Conservation (phyloP, 2,329 filamentous ascomycete genomes). For the Bipolaris bicolor region DNA sequence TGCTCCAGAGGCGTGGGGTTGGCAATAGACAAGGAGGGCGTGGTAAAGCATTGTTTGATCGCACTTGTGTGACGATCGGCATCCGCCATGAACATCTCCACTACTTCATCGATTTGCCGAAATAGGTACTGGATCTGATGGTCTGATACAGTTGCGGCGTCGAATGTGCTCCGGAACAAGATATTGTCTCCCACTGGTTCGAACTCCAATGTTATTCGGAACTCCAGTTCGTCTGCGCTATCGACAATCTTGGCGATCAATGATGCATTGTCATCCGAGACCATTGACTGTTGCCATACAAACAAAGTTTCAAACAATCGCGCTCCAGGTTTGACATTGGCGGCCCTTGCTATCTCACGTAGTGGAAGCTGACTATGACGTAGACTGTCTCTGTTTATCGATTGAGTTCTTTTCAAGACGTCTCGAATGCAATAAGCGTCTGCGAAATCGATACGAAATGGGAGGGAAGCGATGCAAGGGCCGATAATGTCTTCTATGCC, state of each 20-base stretch:
- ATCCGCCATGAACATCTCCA: conserved; percentile 51
- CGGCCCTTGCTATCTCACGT: conserved; percentile 69
- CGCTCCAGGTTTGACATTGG: conserved; percentile 61
- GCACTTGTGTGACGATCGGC: conserved; percentile 43
- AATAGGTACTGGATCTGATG: conserved; percentile 64
- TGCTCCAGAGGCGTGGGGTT: conserved; percentile 46
- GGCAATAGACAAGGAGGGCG: conserved; percentile 47
- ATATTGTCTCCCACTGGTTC: conserved; percentile 64
- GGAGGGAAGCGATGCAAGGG: conserved; percentile 78
- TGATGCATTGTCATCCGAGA: conserved; percentile 32
- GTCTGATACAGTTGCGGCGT: conserved; percentile 60
- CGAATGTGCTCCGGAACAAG: conserved; percentile 61
- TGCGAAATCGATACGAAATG: conserved; percentile 68
- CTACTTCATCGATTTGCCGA: conserved; percentile 65
- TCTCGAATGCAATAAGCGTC: conserved; percentile 62
- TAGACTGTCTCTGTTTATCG: conserved; percentile 69
- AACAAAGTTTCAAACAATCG: conserved; percentile 78
- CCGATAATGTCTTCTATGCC: conserved; percentile 77
- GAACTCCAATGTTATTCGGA: conserved; percentile 75
- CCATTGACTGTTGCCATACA: conserved; percentile 80
- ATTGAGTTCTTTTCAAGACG: conserved; percentile 68
- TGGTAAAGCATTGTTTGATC: conserved; percentile 28
- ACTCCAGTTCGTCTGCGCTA: conserved; percentile 76
- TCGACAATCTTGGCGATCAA: conserved; percentile 61
- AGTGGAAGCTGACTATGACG: conserved; percentile 69